A percentile compares a stretch with the other conserved stretches of the same genome.
Conservation (phyloP, 2,329 filamentous ascomycete genomes). For the Paramyrothecium roridum region DNA sequence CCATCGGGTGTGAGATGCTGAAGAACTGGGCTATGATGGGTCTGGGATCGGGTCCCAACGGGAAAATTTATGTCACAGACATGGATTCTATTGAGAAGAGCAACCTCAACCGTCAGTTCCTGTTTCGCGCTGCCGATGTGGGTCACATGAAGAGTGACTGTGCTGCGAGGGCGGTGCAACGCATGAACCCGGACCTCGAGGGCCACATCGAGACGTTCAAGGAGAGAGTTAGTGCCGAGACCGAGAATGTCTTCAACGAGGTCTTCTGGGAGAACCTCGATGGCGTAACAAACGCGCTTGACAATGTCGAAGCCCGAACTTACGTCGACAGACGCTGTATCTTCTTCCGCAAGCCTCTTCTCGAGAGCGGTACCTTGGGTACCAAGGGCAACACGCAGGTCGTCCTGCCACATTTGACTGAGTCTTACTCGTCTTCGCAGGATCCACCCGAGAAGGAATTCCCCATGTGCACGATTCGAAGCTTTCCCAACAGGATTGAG, state of each 20-base stretch:
- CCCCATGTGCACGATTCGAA: conserved; percentile 96
- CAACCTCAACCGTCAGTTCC: conserved; percentile 94
- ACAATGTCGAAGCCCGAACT: conserved; percentile 95
- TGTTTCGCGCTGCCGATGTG: conserved; percentile 92
- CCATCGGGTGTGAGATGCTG: conserved; percentile 97
- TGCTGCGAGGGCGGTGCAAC: conserved; percentile 82
- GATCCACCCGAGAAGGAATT: conserved; percentile 98
- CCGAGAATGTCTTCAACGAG: conserved; percentile 92
- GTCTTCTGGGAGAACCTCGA: conserved; percentile 85
- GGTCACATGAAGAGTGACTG: conserved; percentile 96
- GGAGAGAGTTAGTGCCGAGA: conserved; percentile 88
- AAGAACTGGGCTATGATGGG: conserved; percentile 99
- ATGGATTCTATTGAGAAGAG: conserved; percentile 99
- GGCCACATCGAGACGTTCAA: conserved; percentile 83
- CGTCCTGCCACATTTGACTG: conserved; percentile 83
- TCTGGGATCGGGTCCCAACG: conserved; percentile 80
- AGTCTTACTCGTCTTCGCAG: conserved; percentile 93
- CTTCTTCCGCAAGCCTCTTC: conserved; percentile 94
- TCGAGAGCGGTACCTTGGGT: conserved; percentile 96
- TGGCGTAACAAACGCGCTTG: conserved; percentile 92
- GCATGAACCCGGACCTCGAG: conserved; percentile 90
- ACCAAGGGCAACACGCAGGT: conserved; percentile 99
- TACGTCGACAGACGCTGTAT: conserved; percentile 96
- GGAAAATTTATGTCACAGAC: conserved; percentile 89
- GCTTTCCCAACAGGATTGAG: conserved; percentile 97